phyloP scores from a whole-genome alignment of 2,329 filamentous ascomycete species.

The Rhynchosporium agropyri region DNA sequence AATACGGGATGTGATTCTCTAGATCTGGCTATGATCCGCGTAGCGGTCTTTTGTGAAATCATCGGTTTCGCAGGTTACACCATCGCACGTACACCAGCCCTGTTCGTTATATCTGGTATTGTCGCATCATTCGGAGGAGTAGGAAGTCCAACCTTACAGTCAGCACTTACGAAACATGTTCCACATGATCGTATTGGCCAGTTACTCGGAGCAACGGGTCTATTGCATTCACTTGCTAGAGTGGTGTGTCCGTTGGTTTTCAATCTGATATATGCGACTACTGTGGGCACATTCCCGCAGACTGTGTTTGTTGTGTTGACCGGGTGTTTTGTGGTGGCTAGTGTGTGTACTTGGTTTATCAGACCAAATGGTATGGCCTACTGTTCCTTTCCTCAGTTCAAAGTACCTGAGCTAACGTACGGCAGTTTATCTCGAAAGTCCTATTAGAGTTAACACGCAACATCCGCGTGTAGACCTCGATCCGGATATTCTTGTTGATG shows the following conservation, averaged over 20 bases:
- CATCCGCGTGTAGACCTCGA: slow-evolving; percentile 13
- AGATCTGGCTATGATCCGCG: slow-evolving; percentile 76
- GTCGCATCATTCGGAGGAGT: slow-evolving; percentile 80
- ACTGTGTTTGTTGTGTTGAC: slow-evolving; percentile 79
- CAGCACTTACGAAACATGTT: slow-evolving; percentile 87
- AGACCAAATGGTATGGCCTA: slow-evolving; percentile 69
- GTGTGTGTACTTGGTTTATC: slow-evolving; percentile 71
- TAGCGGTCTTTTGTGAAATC: slow-evolving; percentile 75
- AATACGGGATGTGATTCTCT: slow-evolving; percentile 70
- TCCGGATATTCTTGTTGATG: slow-evolving; percentile 30
- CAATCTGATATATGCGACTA: slow-evolving; percentile 82
- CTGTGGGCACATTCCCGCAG: slow-evolving; percentile 77
- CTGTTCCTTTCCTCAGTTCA: background rate
- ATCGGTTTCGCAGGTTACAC: slow-evolving; percentile 77
- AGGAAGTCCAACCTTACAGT: slow-evolving; percentile 81
- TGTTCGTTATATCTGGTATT: slow-evolving; percentile 74
- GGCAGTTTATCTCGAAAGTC: slow-evolving; percentile 31
- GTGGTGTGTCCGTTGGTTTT: slow-evolving; percentile 81
- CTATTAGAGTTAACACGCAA: slow-evolving; percentile 1
- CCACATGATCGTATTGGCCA: slow-evolving; percentile 80
- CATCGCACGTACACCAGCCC: slow-evolving; percentile 58
- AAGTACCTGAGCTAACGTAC: background rate
- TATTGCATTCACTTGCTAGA: slow-evolving; percentile 80
- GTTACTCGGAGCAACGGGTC: slow-evolving; percentile 83
- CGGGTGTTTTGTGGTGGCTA: slow-evolving; percentile 65